Percentiles rank a stretch among this genome's conserved stretches.
Conservation (phyloP, 805 yeast genomes). For the Ogataea siamensis region DNA sequence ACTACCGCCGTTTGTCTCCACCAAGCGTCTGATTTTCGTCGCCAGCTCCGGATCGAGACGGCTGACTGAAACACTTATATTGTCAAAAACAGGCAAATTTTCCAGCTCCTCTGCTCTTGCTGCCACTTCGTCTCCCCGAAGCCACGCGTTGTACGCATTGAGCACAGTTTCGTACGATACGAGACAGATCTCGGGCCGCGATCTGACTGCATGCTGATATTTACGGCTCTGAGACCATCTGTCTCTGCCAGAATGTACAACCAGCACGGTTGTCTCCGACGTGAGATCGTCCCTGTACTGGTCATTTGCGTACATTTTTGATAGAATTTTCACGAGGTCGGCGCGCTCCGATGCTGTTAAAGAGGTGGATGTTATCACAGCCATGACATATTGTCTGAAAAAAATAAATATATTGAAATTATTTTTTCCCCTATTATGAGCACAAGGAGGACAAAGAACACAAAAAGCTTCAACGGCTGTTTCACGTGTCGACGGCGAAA, state of each 20-base stretch:
- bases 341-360: conserved; percentile 20
- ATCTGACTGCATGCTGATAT: conserved; percentile 46
- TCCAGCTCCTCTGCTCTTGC: conserved; percentile 8
- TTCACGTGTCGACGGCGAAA: conserved; percentile 82
- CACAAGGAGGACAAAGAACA: conserved; percentile 34
- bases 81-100: conserved; percentile 42
- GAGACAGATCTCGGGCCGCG: conserved; percentile 57
- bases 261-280: conserved; percentile 25
- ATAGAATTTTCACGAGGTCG: conserved; percentile 17
- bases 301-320: conserved; percentile 16
- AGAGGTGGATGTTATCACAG: conserved; percentile 30
- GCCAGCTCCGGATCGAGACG: conserved; percentile 23
- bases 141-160: conserved; percentile 50
- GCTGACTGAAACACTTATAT: conserved; percentile 40
- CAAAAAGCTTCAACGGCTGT: conserved; percentile 84
- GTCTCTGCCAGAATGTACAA: conserved; percentile 24
- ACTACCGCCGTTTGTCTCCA: conserved; percentile 46
- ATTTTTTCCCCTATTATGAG: not conserved
- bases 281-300: conserved; percentile 29
- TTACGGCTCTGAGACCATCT: conserved; percentile 46
- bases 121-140: conserved; percentile 41
- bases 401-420: not conserved
- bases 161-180: conserved; percentile 47
- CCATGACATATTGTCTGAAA: conserved; percentile 6
- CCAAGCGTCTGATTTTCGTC: conserved; percentile 30